A percentile compares a stretch with the other conserved stretches of the same genome.
Conservation (phyloP, 164 flowering plant species). For the Echeveria elegans region DNA sequence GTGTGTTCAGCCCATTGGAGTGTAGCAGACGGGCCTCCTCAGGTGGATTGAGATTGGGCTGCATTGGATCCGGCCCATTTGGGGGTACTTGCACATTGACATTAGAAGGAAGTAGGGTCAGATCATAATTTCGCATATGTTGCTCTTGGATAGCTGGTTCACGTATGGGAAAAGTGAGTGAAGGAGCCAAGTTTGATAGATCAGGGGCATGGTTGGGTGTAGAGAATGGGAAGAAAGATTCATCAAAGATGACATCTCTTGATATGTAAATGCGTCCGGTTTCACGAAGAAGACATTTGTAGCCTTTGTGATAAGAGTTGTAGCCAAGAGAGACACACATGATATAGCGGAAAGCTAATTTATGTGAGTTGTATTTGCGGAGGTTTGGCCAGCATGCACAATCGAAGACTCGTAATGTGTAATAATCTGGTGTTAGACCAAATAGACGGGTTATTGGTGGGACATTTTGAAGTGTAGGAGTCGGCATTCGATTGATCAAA, state of each 20-base stretch:
- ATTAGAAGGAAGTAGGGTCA: too few species aligned
- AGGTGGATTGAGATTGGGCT: too few species aligned
- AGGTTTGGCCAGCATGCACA: background rate
- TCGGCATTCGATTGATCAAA: background rate
- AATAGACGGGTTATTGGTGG: background rate
- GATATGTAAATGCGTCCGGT: background rate
- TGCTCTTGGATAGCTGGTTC: too few species aligned
- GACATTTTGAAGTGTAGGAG: background rate
- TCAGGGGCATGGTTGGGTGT: background rate
- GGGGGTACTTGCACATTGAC: too few species aligned
- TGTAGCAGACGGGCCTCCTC: too few species aligned
- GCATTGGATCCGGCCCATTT: too few species aligned
- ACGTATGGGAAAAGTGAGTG: too few species aligned
- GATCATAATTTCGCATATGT: too few species aligned
- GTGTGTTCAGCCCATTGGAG: too few species aligned
- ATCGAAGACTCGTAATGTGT: background rate
- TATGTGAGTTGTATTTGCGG: background rate
- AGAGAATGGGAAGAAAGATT: background rate
- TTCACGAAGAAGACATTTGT: background rate
- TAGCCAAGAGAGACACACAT: background rate
- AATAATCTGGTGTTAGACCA: background rate
- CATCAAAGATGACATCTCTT: background rate
- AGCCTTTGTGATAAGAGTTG: background rate
- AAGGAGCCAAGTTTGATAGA: too few species aligned
- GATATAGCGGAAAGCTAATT: background rate